phyloP scores from a whole-genome alignment of 2,329 filamentous ascomycete species.

The Dissoconium aciculare region DNA sequence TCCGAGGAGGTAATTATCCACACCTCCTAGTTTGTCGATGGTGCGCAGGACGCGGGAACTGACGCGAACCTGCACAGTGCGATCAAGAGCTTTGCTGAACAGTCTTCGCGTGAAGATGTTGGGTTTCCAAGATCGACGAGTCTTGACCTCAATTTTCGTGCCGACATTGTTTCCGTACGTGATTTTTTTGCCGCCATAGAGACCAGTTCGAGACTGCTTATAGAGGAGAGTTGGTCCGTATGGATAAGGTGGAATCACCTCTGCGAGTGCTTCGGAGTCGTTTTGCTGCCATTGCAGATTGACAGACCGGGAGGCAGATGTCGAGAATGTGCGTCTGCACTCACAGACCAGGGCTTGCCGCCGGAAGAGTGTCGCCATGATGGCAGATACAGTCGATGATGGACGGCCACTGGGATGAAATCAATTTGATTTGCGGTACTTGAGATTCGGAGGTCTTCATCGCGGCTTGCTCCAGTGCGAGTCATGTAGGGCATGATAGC shows the following conservation, averaged over 20 bases:
- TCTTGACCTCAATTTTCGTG: constrained; percentile 52
- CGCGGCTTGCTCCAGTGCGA: too few species aligned
- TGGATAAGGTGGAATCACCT: constrained; percentile 43
- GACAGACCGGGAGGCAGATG: constrained; percentile 13
- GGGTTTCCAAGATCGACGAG: constrained; percentile 57
- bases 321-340: constrained; percentile 20
- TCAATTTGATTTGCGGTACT: too few species aligned
- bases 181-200: constrained; percentile 47
- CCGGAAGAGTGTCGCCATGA: constrained; percentile 18
- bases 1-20: constrained; percentile 83
- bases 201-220: constrained; percentile 57
- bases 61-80: constrained; percentile 51
- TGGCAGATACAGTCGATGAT: background rate
- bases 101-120: constrained; percentile 56
- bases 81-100: constrained; percentile 47
- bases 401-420: too few species aligned
- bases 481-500: too few species aligned
- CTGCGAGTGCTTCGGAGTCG: constrained; percentile 19
- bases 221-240: constrained; percentile 55
- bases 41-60: constrained; percentile 48
- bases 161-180: constrained; percentile 68
- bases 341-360: constrained; percentile 10
- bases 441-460: too few species aligned
- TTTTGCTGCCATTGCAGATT: constrained; percentile 20
- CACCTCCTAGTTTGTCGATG: constrained; percentile 71